phyloP scores from a whole-genome alignment of 2,329 filamentous ascomycete genomes.

The Botrytis byssoidea region DNA sequence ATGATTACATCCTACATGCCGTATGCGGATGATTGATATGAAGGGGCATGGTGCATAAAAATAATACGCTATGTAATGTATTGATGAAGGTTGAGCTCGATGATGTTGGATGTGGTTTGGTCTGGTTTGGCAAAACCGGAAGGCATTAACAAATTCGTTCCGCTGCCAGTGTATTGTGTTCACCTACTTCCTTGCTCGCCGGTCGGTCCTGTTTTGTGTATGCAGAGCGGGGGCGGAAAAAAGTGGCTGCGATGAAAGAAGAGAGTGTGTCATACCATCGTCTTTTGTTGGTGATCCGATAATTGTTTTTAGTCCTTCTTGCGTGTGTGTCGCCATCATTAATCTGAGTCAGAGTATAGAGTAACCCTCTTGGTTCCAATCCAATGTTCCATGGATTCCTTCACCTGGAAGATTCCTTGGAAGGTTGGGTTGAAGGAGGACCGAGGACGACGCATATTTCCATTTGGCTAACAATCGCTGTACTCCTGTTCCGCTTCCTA shows the following conservation, averaged over 20 bases:
- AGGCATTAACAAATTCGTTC: slow-evolving; percentile 21
- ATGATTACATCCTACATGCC: slow-evolving; percentile 10
- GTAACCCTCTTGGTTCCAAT: slow-evolving; percentile 4
- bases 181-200: slow-evolving; percentile 13
- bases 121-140: slow-evolving; percentile 24
- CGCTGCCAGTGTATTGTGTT: slow-evolving; percentile 24
- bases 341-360: slow-evolving; percentile 19
- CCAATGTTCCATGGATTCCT: slow-evolving; percentile 12
- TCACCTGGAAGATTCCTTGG: not conserved
- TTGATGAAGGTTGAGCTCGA: slow-evolving; percentile 19
- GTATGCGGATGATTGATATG: slow-evolving; percentile 13
- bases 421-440: slow-evolving; percentile 15
- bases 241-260: slow-evolving; percentile 19
- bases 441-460: slow-evolving; percentile 16
- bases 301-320: not conserved
- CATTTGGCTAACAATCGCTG: slow-evolving; percentile 13
- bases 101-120: slow-evolving; percentile 14
- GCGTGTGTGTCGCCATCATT: slow-evolving; percentile 10
- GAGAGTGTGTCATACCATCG: slow-evolving; percentile 16
- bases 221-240: slow-evolving; percentile 24
- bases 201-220: slow-evolving; percentile 27
- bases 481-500: slow-evolving; percentile 6
- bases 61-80: slow-evolving; percentile 16
- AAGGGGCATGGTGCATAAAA: slow-evolving; percentile 26
- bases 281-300: slow-evolving; percentile 6